phyloP scores from a whole-genome alignment of 2,329 filamentous ascomycete genomes.

The Ophiostoma sp. region DNA sequence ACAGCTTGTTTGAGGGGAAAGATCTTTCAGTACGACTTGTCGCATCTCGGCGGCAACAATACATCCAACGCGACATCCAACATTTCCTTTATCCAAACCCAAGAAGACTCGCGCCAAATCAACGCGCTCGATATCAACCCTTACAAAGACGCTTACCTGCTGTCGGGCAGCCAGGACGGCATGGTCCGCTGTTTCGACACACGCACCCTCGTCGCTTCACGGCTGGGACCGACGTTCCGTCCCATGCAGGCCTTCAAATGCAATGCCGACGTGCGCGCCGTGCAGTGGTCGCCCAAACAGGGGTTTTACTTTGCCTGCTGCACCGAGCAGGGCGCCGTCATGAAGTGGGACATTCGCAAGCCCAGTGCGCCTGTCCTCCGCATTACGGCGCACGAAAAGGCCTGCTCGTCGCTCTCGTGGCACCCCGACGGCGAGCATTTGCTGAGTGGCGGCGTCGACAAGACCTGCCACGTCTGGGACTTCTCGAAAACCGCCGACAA shows the following conservation, averaged over 20 bases:
- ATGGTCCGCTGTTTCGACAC: conserved; percentile 63
- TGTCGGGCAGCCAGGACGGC: conserved; percentile 66
- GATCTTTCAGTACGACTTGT: conserved; percentile 64
- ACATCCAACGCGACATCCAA: conserved; percentile 39
- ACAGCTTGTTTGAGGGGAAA: conserved; percentile 65
- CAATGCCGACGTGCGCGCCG: conserved; percentile 63
- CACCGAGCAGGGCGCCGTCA: conserved; percentile 60
- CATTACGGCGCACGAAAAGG: conserved; percentile 62
- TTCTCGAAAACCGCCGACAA: conserved; percentile 60
- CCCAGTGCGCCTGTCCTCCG: conserved; percentile 54
- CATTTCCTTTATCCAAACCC: conserved; percentile 57
- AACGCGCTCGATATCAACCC: conserved; percentile 65
- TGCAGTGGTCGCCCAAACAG: conserved; percentile 65
- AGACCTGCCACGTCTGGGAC: conserved; percentile 66
- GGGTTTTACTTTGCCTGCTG: conserved; percentile 64
- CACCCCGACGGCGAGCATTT: conserved; percentile 68
- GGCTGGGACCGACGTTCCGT: conserved; percentile 53
- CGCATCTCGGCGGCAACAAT: conserved; percentile 47
- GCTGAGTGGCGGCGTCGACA: conserved; percentile 63
- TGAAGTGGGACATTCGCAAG: conserved; percentile 66
- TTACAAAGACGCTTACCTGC: conserved; percentile 55
- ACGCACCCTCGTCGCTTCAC: conserved; percentile 48
- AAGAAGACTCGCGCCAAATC: conserved; percentile 63
- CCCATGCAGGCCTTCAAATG: conserved; percentile 50
- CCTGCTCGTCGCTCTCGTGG: conserved; percentile 63